Conservation (phyloP, 345 rosid genomes). For the Rhodomyrtus tomentosa region DNA sequence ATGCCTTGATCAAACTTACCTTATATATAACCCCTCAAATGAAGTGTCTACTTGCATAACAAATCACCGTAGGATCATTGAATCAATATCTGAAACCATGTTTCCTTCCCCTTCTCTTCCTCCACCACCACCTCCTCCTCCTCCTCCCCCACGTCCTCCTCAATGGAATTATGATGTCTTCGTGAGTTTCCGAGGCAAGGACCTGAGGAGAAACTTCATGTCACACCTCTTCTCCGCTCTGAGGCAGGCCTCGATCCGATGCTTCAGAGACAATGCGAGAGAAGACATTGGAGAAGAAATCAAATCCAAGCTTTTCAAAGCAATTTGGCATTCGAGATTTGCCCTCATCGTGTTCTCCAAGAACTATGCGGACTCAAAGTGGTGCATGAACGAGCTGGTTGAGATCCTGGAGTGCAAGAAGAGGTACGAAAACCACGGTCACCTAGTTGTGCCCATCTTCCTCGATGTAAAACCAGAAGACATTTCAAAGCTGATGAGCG, state of each 20-base stretch:
- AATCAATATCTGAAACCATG: not conserved
- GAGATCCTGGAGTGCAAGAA: not conserved
- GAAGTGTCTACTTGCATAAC: not conserved
- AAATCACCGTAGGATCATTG: not conserved
- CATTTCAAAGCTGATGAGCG: not conserved
- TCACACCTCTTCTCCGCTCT: not conserved
- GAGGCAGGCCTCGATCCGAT: not conserved
- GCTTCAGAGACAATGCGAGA: not conserved
- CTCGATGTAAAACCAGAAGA: not conserved
- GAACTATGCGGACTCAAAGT: not conserved
- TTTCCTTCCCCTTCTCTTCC: too few relatives aligned
- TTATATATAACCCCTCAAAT: too few relatives aligned
- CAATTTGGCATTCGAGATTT: not conserved
- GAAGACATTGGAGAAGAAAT: not conserved
- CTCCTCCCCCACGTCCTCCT: not conserved
- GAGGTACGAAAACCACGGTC: not conserved
- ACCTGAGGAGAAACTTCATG: not conserved
- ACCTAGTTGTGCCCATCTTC: not conserved
- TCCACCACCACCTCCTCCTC: not conserved
- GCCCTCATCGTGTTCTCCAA: not conserved
- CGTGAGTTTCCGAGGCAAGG: not conserved
- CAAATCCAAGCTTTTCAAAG: not conserved
- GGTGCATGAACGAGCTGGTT: not conserved
- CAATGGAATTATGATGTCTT: not conserved
- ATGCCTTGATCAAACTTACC: not conserved